Percentiles rank a stretch among this genome's conserved stretches.
These are phyloP conservation scores for Lachancea fermentati DNA, from an alignment of 805 yeast genomes.

Conservation along the genomic window DNA sequence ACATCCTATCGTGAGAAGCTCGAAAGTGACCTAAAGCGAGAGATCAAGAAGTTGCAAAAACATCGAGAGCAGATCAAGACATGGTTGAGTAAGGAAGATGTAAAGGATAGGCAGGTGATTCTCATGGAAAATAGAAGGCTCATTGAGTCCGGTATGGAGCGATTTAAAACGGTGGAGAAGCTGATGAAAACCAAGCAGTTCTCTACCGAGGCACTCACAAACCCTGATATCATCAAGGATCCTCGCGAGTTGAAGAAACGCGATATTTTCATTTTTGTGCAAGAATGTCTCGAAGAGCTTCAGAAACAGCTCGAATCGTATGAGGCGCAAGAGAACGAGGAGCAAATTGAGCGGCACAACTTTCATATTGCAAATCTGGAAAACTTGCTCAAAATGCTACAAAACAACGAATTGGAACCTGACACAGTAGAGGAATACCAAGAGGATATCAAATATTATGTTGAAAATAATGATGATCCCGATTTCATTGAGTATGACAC, in stretches of 20 bases:
- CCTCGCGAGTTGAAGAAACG: constrained; percentile 76
- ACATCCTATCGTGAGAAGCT: constrained; percentile 89
- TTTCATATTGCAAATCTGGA: constrained; percentile 78
- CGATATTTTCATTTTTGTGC: constrained; percentile 65
- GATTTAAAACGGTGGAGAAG: constrained; percentile 91
- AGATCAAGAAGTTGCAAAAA: constrained; percentile 89
- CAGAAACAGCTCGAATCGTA: constrained; percentile 73
- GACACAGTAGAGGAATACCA: constrained; percentile 69
- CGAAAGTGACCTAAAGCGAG: constrained; percentile 88
- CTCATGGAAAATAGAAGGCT: constrained; percentile 68
- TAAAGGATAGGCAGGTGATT: constrained; percentile 75
- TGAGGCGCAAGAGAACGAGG: constrained; percentile 66
- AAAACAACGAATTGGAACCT: constrained; percentile 73
- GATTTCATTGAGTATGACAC: constrained; percentile 93
- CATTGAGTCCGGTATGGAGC: constrained; percentile 83
- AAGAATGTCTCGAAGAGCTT: constrained; percentile 69
- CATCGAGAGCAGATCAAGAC: constrained; percentile 91
- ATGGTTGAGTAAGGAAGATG: constrained; percentile 88
- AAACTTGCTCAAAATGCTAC: constrained; percentile 66
- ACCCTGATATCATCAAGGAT: constrained; percentile 54
- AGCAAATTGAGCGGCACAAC: constrained; percentile 63
- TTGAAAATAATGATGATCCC: constrained; percentile 87
- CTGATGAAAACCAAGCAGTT: constrained; percentile 91
- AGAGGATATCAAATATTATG: constrained; percentile 89
- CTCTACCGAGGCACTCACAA: constrained; percentile 84